Base-by-base conservation (phyloP, 768 basidiomycete genomes). In the Vararia minispora region DNA sequence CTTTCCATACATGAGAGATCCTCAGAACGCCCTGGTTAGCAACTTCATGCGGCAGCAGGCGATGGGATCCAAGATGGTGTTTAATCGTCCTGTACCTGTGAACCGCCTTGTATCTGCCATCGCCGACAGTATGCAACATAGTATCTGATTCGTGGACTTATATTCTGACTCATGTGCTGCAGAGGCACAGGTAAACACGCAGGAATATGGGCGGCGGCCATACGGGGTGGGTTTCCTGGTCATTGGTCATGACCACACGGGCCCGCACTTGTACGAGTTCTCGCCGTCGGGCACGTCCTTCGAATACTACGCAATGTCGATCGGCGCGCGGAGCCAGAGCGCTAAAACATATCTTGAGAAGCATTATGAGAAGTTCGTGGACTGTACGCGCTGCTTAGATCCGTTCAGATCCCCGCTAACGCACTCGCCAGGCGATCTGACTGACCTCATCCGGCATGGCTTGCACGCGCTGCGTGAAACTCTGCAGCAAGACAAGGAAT, bases 1-100 rank as follows among this genome's bases (percentile, higher is more conserved):
- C 8, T 14, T 30, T n/a, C 7, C n/a, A 9, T 6, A 9, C 14
- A 21, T 12, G 6, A 10, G 12, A 6, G 16, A 17, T 28, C 20
- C 17, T 24, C 18, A n/a, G 16, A 13, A 21, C 24, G 10, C 25
- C 12, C 17, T 2, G 37, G 33, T n/a, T 52, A 97, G 94, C 58
- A 98, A 99, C 65, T 97, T 94, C 59, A 98, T 99, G 95, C 76
- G 95, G 27, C 95, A 98, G 59, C 89, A 98, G 64, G 94, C 95
- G 34, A 90, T 98, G 82, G 76, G 76, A 23, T 87, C 84, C 10
- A 79, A 80, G 48, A 97, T 99, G 94, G 64, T 86, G 34, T 95
- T 91, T 68, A 94, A 87, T 62, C 78, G 95, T 29, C 87, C 91
- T 16, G 76, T 95, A 34, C 95, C 95, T 37, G 87, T 98, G 0